These are phyloP conservation scores for Sclerotiophoma versabilis DNA, from an alignment of 2,329 filamentous ascomycete species.

Conservation along the genomic window DNA sequence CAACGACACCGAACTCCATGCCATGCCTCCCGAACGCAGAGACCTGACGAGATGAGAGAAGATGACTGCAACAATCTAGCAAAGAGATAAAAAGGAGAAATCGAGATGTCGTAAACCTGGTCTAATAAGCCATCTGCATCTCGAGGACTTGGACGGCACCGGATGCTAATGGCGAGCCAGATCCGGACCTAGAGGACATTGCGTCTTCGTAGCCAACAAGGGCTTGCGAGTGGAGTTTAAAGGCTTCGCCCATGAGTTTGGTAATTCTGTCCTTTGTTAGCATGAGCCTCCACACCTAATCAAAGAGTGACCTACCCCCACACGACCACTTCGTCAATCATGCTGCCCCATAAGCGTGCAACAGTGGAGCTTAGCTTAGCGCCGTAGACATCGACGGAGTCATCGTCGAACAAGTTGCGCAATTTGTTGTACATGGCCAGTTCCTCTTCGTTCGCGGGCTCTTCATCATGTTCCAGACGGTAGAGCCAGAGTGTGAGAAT, in stretches of 20 bases:
- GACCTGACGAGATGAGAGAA: constrained; percentile 33
- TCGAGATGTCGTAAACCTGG: constrained; percentile 28
- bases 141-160: constrained; percentile 51
- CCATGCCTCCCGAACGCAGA: constrained; percentile 46
- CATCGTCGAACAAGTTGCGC: constrained; percentile 87
- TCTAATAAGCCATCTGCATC: constrained; percentile 54
- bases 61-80: constrained; percentile 39
- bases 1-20: constrained; percentile 37
- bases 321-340: constrained; percentile 98
- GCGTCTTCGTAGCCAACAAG: constrained; percentile 94
- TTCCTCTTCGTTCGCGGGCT: constrained; percentile 85
- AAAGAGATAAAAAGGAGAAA: constrained; percentile 28
- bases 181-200: constrained; percentile 56
- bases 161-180: constrained; percentile 51
- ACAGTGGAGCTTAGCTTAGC: constrained; percentile 93
- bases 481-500: constrained; percentile 98
- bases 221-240: constrained; percentile 95
- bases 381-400: constrained; percentile 81
- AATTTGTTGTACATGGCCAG: constrained; percentile 91
- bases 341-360: constrained; percentile 93
- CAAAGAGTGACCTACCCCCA: constrained; percentile 83
- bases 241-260: constrained; percentile 96
- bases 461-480: constrained; percentile 98
- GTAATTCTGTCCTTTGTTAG: constrained; percentile 73
- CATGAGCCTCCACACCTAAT: constrained; percentile 7